These are phyloP conservation scores for Allium sativum DNA, from an alignment of 106 monocot species.

Conservation along the genomic window DNA sequence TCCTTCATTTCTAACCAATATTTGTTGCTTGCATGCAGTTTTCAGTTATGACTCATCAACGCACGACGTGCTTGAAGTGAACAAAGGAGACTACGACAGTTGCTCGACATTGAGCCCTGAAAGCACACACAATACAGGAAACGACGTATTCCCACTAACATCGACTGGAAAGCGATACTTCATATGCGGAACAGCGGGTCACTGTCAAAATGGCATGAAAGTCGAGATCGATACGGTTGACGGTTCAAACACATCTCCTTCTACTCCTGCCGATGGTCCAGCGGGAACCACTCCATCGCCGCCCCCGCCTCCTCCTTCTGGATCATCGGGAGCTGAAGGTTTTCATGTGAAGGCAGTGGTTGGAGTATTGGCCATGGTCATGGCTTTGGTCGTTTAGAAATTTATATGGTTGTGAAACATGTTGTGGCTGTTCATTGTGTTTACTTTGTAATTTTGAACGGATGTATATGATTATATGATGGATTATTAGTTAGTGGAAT, in stretches of 20 bases:
- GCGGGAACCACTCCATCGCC: not conserved
- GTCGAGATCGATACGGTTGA: constrained; percentile 18
- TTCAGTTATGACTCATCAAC: constrained; percentile 1
- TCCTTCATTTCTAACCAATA: not conserved
- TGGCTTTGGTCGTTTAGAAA: not conserved
- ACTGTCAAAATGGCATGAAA: constrained; percentile 44
- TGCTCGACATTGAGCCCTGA: constrained; percentile 22
- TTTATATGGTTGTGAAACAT: too few relatives aligned
- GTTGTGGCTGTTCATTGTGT: too few relatives aligned
- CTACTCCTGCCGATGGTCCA: not conserved
- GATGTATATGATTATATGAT: too few relatives aligned
- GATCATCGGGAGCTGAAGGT: not conserved
- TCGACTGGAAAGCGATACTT: constrained; percentile 31
- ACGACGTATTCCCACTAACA: constrained; percentile 18
- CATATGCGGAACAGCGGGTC: constrained; percentile 36
- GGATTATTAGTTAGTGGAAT: too few relatives aligned
- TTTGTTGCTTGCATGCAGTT: constrained; percentile 3
- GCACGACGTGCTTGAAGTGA: constrained; percentile 49
- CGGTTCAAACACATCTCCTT: not conserved
- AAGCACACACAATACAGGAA: constrained; percentile 6
- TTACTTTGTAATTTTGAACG: too few relatives aligned
- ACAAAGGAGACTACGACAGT: constrained; percentile 19
- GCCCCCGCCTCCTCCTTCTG: not conserved
- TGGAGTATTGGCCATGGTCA: not conserved
- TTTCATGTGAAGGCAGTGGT: not conserved